Evolutionary conservation across 306 rosid species (phyloP), one percentile per base, ranked within the genome.

Genomic region (Cucurbita moschata): DNA sequence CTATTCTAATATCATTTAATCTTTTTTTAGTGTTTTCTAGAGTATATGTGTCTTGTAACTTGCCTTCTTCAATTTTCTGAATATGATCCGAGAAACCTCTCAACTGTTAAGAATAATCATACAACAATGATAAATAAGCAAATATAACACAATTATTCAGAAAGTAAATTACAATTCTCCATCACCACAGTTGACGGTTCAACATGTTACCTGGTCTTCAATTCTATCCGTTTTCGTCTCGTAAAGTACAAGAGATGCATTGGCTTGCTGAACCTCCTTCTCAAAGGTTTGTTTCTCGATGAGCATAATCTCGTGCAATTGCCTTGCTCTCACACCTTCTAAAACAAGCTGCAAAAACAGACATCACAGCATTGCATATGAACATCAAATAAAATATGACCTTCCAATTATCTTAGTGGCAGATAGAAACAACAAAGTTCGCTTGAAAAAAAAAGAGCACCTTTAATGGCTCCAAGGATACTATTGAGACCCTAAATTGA

Each of bases 321-420:
- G 97, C 73, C 85, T 86, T 43, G 96, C 88, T 81, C 84, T 82
- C 37, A 87, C 77, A 75, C 97, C 89, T 87, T 95, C 99, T 80
- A 95, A 78, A 76, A 91, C 93, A 84, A 95, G 97, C 99, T 95
- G 87, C 77, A 81, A 71, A 56, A 72, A 72, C 21, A 10, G 10
- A 37, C 1, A 66, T 44, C 39, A 44, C 6, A 44, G 4, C 5
- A 26, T 26, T 26, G 68, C 47, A 62, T 21, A 66, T 43, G 18
- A 66, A 65, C 38, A 1, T 11, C 71, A 65, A 38, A 38, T 52
- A 16, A 51, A 51, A 15, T 51, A 51, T 13, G 6, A 10, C 51
- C 51, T 43, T 7, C 47, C 9, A 7, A 10, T 8, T 42, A 42
- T 42, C 44, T 42, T 42, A 42, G 44, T 42, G 44, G 44, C 44